Conservation (phyloP, 2,329 filamentous ascomycete species). For the Cladorrhinum sp. region DNA sequence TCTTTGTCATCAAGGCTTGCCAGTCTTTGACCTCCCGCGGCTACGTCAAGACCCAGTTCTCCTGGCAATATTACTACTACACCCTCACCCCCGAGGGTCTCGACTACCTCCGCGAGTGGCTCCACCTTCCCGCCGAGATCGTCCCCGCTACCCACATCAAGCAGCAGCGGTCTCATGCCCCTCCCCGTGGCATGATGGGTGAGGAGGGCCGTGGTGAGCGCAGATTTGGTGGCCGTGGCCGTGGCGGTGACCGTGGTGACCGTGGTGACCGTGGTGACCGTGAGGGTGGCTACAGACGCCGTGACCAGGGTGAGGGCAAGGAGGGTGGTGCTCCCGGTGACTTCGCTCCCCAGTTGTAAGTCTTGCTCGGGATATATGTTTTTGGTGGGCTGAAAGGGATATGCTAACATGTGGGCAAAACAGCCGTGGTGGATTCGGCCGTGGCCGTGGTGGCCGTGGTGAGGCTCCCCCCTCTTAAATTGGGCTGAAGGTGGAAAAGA, state of each 20-base stretch:
- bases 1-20: constrained; percentile 97
- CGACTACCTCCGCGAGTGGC: constrained; percentile 99
- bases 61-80: constrained; percentile 99
- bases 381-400: constrained; percentile 4
- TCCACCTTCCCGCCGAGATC: constrained; percentile 98
- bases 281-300: constrained; percentile 88
- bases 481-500: constrained; percentile 20
- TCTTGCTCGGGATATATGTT: not conserved
- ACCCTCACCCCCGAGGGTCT: constrained; percentile 96
- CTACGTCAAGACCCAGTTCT: constrained; percentile 99
- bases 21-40: constrained; percentile 98
- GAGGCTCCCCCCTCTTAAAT: constrained; percentile 66
- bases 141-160: constrained; percentile 99
- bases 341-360: constrained; percentile 87
- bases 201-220: constrained; percentile 79
- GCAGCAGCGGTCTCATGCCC: constrained; percentile 98
- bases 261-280: constrained; percentile 76
- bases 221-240: constrained; percentile 74
- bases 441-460: constrained; percentile 81
- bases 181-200: constrained; percentile 97
- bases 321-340: constrained; percentile 89
- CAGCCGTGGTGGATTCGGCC: constrained; percentile 83
- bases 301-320: constrained; percentile 82
- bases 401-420: constrained; percentile 35
- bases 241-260: constrained; percentile 79